phyloP scores from a whole-genome alignment of 345 rosid genomes.

The Garcia nutans region DNA sequence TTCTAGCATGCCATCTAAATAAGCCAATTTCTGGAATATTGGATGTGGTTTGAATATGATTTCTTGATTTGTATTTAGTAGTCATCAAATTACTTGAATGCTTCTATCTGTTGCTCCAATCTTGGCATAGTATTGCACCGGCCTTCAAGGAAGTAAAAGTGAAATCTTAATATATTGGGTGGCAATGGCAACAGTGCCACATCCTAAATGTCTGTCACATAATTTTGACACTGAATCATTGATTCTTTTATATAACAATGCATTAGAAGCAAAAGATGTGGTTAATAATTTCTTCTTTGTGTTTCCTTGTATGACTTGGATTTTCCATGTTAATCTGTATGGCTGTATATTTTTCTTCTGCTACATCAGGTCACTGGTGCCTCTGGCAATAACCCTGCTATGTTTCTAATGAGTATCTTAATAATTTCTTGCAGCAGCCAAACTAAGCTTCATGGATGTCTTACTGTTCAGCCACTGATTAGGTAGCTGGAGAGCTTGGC shows the following conservation, averaged over 20 bases:
- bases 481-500: conserved; percentile 12
- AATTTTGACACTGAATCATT: background rate
- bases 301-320: no score
- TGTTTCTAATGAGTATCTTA: background rate
- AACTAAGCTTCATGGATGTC: conserved; percentile 10
- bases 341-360: background rate
- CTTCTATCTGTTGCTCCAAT: background rate
- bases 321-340: no score
- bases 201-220: background rate
- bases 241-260: background rate
- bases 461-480: background rate
- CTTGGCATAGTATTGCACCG: background rate
- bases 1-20: background rate
- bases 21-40: background rate
- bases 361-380: background rate
- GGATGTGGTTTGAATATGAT: background rate
- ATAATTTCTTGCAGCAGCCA: conserved; percentile 17
- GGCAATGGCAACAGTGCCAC: no score
- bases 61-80: background rate
- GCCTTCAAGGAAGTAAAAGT: no score
- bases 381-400: background rate
- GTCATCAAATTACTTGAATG: background rate
- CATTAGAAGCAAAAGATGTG: background rate
- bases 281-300: no score
- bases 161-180: no score